Evolutionary conservation across 148 eudicot species (phyloP).

Genomic region (Cornus controversa): DNA sequence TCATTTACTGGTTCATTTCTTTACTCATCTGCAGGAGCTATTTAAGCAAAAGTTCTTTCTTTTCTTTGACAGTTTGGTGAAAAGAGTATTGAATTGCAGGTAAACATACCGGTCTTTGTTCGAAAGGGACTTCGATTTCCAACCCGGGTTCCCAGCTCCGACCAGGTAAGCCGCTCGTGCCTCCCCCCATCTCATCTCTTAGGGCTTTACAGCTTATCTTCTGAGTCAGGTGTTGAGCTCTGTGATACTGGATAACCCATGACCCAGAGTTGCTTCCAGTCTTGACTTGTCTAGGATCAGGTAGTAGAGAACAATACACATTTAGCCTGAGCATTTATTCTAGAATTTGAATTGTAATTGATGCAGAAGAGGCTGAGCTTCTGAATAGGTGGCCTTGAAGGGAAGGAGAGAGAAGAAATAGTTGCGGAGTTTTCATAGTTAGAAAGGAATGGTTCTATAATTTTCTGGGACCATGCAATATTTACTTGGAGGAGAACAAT

Average conservation of each 20-base stretch:
- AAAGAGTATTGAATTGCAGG: not conserved
- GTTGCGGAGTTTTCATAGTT: not conserved
- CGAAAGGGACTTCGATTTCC: slow-evolving; percentile 90
- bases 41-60: not conserved
- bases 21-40: not conserved
- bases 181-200: slow-evolving; percentile 73
- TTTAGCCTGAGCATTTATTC: slow-evolving; percentile 64
- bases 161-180: slow-evolving; percentile 58
- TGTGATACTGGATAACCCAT: slow-evolving; percentile 38
- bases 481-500: slow-evolving; percentile 51
- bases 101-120: slow-evolving; percentile 86
- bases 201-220: slow-evolving; percentile 51
- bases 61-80: not conserved
- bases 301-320: slow-evolving; percentile 54
- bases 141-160: slow-evolving; percentile 92
- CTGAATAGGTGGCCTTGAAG: slow-evolving; percentile 14
- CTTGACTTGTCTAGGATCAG: slow-evolving; percentile 39
- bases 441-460: not conserved
- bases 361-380: slow-evolving; percentile 1
- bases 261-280: slow-evolving; percentile 33
- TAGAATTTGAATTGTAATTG: not conserved
- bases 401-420: not conserved
- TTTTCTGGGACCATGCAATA: slow-evolving; percentile 34
- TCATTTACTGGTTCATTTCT: not conserved
- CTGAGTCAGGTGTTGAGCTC: slow-evolving; percentile 24